A percentile compares a stretch with the other conserved stretches of the same genome.
Evolutionary conservation across 106 monocot species (phyloP).

Genomic region (Dioscorea zingiberensis): DNA sequence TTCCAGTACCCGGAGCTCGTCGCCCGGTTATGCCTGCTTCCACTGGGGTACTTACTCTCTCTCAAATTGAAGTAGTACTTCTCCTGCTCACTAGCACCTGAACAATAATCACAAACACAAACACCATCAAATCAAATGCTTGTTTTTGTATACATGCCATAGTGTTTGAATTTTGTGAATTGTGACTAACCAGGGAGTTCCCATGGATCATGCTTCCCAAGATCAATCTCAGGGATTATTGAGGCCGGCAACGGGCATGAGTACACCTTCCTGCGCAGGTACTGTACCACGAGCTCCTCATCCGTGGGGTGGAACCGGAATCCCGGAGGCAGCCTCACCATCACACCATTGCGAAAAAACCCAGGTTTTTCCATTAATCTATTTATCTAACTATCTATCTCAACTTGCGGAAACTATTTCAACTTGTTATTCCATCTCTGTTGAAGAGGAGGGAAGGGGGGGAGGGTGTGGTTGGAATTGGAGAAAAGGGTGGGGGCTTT

Average conservation of each 20-base stretch:
- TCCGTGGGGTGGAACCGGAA: slow-evolving; percentile 89
- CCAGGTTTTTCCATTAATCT: slow-evolving; percentile 24
- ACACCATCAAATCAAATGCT: neutral
- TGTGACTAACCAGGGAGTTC: slow-evolving; percentile 45
- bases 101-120: neutral
- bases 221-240: slow-evolving; percentile 68
- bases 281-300: slow-evolving; percentile 75
- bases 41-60: slow-evolving; percentile 51
- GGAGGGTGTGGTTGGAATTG: neutral
- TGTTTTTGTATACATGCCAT: neutral
- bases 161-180: neutral
- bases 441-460: neutral
- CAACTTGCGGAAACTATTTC: neutral
- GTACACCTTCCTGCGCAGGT: slow-evolving; percentile 63
- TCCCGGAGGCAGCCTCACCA: slow-evolving; percentile 58
- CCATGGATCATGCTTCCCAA: slow-evolving; percentile 63
- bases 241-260: slow-evolving; percentile 57
- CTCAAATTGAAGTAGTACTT: slow-evolving; percentile 72
- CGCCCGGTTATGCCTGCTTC: slow-evolving; percentile 48
- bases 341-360: slow-evolving; percentile 2
- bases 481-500: slow-evolving; percentile 12
- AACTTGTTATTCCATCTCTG: slow-evolving; percentile 6
- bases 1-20: slow-evolving; percentile 78
- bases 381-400: neutral
- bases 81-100: slow-evolving; percentile 46